Evolutionary conservation across 139 green algal species (phyloP), one percentile per base, ranked within the genome.

Genomic region (Deuterostichococcus epilithicus): DNA sequence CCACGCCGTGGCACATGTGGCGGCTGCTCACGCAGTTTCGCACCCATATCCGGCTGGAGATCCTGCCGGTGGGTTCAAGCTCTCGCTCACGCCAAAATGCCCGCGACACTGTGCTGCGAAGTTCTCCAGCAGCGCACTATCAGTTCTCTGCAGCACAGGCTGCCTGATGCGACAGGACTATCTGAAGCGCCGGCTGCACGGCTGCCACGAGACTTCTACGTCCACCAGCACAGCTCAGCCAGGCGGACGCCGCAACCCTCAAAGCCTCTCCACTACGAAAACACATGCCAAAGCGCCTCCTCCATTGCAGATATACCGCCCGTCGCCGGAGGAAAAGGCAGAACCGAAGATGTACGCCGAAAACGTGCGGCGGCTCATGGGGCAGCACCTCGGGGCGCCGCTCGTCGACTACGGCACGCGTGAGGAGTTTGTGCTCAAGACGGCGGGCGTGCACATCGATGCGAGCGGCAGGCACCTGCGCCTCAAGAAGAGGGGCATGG

Each of bases 291-390:
- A 6, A 71, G 2, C 15, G 23, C 44, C 2, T 30, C 30, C 10
- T 75, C 65, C 68, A 3, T 18, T 1, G n/a, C 75, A 33, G 59
- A 52, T n/a, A 39, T 87, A 2, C 70, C 86, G 59, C 78, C 81
- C 8, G 37, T 76, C 32, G 75, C 73, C 74, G n/a, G 63, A 85
- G 73, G 85, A 89, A 63, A 45, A 44, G 30, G 30, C 20, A 28
- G 70, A 87, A 35, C 76, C 83, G 42, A 22, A 37, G 52, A 39
- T 89, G 69, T 89, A 89, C 65, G 85, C 85, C 1, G 58, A 73
- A 3, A 86, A 87, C 32, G 83, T 89, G 52, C 73, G 85, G 13
- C 35, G 34, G 52, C 45, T 87, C 20, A 89, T 89, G 60, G 77
- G 74, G 4, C 42, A 84, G 4, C 59, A 72, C 34, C 73, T 81